phyloP scores from a whole-genome alignment of 129 eudicot genomes.

The Logfia minima region DNA sequence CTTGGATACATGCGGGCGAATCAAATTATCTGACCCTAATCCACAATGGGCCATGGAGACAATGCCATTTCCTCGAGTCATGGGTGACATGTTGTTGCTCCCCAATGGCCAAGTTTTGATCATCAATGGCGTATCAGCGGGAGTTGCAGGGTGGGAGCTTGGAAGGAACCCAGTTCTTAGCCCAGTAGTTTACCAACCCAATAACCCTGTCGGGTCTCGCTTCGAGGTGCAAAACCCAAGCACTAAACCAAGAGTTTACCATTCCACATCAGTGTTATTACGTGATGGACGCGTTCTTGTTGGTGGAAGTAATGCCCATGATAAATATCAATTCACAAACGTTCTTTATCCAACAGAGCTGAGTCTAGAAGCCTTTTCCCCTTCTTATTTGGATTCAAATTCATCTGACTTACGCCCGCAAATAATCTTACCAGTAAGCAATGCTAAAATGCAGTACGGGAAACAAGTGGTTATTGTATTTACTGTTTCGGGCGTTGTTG shows the following conservation, averaged over 20 bases:
- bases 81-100: slow-evolving; percentile 69
- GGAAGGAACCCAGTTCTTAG: slow-evolving; percentile 60
- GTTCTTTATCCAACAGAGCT: slow-evolving; percentile 66
- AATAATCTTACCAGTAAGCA: slow-evolving; percentile 41
- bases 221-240: slow-evolving; percentile 55
- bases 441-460: slow-evolving; percentile 36
- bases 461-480: slow-evolving; percentile 36
- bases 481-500: slow-evolving; percentile 32
- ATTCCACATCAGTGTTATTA: slow-evolving; percentile 49
- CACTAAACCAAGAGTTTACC: slow-evolving; percentile 60
- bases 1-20: slow-evolving; percentile 51
- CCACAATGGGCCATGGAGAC: slow-evolving; percentile 67
- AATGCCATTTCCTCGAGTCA: slow-evolving; percentile 67
- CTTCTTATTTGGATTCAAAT: slow-evolving; percentile 51
- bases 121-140: slow-evolving; percentile 55
- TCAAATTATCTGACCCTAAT: slow-evolving; percentile 49
- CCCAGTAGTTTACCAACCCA: slow-evolving; percentile 54
- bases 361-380: slow-evolving; percentile 71
- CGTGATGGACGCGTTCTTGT: slow-evolving; percentile 67
- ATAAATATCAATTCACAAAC: slow-evolving; percentile 47
- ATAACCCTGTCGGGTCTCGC: slow-evolving; percentile 26
- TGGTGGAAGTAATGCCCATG: slow-evolving; percentile 69
- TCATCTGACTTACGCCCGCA: slow-evolving; percentile 44
- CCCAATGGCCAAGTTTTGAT: slow-evolving; percentile 55
- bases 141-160: slow-evolving; percentile 64